Base-by-base conservation (phyloP, 2,329 filamentous ascomycete genomes). In the Bimuria novae-zelandiae region DNA sequence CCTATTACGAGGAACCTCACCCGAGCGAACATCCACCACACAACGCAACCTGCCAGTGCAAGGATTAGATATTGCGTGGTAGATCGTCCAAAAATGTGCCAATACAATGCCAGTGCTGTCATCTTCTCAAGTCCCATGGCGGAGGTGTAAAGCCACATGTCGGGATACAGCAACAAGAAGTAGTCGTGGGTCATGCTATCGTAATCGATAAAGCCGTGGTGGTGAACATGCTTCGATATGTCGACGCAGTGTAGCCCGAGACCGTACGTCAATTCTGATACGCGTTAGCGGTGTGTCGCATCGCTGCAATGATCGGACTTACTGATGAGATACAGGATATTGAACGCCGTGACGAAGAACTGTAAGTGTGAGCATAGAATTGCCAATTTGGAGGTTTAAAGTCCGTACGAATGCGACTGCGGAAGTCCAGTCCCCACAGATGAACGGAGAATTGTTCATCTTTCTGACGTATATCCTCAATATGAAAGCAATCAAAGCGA, bases 101-200 rank as follows among this genome's bases (percentile, higher is more conserved):
- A 42, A 16, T 47, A 48, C 8, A 47, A n/a, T 14, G 42, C 50
- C 32, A 52, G 22, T 11, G 44, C 44, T 11, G 50, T 36, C 25
- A 42, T 23, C 21, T 52, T 52, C 3, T 43, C 40, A 5, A 52
- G 22, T 27, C 42, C 42, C 19, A 42, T 52, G 10, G 50, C 50
- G 1, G 36, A 27, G 8, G 50, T 52, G 29, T 52, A 52, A 8
- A 52, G 27, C 50, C 50, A 52, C 50, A 47, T 47, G 27, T 52
- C 50, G 7, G 46, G 39, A 7, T 33, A 52, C 16, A 52, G 36
- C 3, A 47, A 16, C 12, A 21, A 29, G 27, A 47, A 47, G 32
- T 41, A 52, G 19, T 42, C 50, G 7, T 35, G 36, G 7, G 39
- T 35, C 30, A 44, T 42, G 14, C 12, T 25, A 35, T 41, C 17